These are phyloP conservation scores for Aspergillus thermomutatus DNA, from an alignment of 2,329 filamentous ascomycete genomes.

Conservation along the genomic window DNA sequence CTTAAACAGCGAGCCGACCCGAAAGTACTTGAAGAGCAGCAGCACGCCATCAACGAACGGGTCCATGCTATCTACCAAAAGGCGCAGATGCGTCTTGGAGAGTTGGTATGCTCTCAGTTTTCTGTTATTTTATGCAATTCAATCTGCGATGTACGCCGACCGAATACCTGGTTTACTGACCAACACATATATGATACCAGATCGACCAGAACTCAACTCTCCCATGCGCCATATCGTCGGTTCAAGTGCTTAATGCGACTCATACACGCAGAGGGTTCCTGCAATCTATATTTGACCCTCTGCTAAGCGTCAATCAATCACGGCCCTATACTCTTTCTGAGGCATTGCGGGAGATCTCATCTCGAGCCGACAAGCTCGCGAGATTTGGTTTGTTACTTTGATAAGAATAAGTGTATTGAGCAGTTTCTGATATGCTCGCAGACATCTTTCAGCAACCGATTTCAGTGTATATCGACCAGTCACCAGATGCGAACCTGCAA, in stretches of 20 bases:
- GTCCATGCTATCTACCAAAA: slow-evolving; percentile 58
- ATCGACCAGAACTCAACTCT: slow-evolving; percentile 79
- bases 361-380: slow-evolving; percentile 69
- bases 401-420: not conserved
- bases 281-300: slow-evolving; percentile 72
- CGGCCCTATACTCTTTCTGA: slow-evolving; percentile 74
- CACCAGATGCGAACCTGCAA: slow-evolving; percentile 65
- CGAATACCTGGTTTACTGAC: slow-evolving; percentile 4
- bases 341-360: slow-evolving; percentile 68
- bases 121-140: not conserved
- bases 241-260: slow-evolving; percentile 76
- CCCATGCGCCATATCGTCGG: slow-evolving; percentile 81
- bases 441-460: slow-evolving; percentile 86
- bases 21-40: slow-evolving; percentile 56
- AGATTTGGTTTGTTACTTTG: slow-evolving; percentile 64
- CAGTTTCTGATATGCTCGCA: slow-evolving; percentile 35
- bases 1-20: slow-evolving; percentile 54
- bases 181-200: slow-evolving; percentile 41
- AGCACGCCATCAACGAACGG: slow-evolving; percentile 59
- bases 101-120: slow-evolving; percentile 53
- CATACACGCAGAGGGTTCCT: slow-evolving; percentile 85
- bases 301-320: slow-evolving; percentile 67
- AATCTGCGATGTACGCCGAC: not conserved
- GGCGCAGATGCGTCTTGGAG: slow-evolving; percentile 60
- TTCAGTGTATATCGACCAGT: slow-evolving; percentile 75